Evolutionary conservation across 208 protist genomes (phyloP).

Genomic region (Trypanosoma theileri): DNA sequence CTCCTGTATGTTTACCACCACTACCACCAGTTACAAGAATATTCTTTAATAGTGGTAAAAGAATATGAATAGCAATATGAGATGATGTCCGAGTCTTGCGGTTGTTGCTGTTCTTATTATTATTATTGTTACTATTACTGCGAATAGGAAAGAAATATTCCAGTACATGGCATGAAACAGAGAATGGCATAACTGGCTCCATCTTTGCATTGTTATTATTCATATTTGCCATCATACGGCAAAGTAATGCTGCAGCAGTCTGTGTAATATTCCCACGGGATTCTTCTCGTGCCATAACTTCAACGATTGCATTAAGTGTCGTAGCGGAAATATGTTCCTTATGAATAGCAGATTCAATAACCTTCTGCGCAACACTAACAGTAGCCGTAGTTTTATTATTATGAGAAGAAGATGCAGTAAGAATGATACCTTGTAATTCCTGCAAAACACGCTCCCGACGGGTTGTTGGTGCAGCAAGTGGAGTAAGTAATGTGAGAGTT

Average conservation of each 20-base stretch:
- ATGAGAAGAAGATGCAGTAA: slow-evolving; percentile 12
- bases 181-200: slow-evolving; percentile 13
- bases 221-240: slow-evolving; percentile 39
- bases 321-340: slow-evolving; percentile 43
- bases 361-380: slow-evolving; percentile 21
- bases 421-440: slow-evolving; percentile 43
- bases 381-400: background rate
- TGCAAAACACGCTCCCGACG: slow-evolving; percentile 42
- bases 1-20: background rate
- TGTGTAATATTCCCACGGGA: slow-evolving; percentile 48
- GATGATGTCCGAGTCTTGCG: background rate
- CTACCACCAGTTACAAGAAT: slow-evolving; percentile 20
- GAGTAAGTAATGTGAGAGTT: slow-evolving; percentile 36
- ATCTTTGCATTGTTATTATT: slow-evolving; percentile 14
- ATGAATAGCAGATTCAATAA: slow-evolving; percentile 37
- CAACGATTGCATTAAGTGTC: slow-evolving; percentile 64
- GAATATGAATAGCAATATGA: slow-evolving; percentile 9
- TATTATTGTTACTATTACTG: background rate
- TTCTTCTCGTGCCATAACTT: slow-evolving; percentile 70
- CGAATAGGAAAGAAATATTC: slow-evolving; percentile 32
- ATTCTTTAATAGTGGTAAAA: slow-evolving; percentile 19
- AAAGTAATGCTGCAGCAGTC: slow-evolving; percentile 53
- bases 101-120: background rate
- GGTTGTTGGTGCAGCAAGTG: slow-evolving; percentile 42
- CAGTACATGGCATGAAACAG: slow-evolving; percentile 8